Base-by-base conservation (phyloP, 306 rosid genomes). In the Quercus glauca region DNA sequence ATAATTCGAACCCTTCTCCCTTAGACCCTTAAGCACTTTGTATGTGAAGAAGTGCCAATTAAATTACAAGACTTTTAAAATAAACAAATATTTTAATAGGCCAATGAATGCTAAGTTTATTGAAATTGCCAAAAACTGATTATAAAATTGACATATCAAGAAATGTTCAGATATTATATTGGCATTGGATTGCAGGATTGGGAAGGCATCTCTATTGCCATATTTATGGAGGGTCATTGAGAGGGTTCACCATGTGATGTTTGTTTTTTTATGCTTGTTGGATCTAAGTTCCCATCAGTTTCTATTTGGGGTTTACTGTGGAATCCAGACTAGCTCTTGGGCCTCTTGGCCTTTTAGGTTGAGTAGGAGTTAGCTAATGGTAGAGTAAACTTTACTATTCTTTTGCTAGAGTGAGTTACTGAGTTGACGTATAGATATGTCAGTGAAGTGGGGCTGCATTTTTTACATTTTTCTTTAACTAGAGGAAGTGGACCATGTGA, bases 1-100 rank as follows among this genome's bases (percentile, higher is more conserved):
- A 0, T 3, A 37, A 2, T 37, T 7, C 0, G 0, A 37, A 37
- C 0, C 0, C 0, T 37, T 37, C 0, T 1, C 0, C 0, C 2
- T 0, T 6, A 37, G 0, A 6, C 43, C 0, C 10, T 1, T 0
- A 7, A 37, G 0, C 0, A 37, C 0, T 37, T 37, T 37, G 2
- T 37, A 0, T 0, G 6, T 37, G 0, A 7, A 37, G 3, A 1
- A 37, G 0, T 37, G 43, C 0, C 2, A 37, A 37, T 0, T 7
- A 0, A 37, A 7, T 37, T 37, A 6, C 10, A 37, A 37, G 0
- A 37, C 2, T 0, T 37, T 41, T 41, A 41, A 37, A 41, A 41
- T 41, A 41, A 41, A 0, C 45, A 8, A 41, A 8, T 41, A 41
- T 49, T 49, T 49, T 49, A 3, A 49, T 13, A 49, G 17, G 15